Evolutionary conservation across 2,329 filamentous ascomycete species (phyloP).

Genomic region (Hymenoscyphus repandus): DNA sequence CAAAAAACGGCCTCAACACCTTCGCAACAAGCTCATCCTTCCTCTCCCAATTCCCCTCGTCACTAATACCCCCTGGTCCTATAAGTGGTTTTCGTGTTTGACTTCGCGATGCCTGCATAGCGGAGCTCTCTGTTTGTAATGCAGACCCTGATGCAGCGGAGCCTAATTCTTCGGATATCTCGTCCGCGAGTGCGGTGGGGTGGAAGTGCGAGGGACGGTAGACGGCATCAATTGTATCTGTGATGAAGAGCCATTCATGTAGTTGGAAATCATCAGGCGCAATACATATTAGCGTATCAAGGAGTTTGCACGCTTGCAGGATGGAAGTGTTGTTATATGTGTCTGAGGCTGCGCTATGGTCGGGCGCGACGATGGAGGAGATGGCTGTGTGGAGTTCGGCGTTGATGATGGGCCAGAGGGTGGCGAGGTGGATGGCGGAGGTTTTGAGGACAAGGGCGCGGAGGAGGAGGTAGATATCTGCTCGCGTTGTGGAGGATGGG

Average conservation of each 20-base stretch:
- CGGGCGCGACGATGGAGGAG: constrained; percentile 64
- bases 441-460: constrained; percentile 76
- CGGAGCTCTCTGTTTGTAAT: constrained; percentile 19
- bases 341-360: constrained; percentile 58
- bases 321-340: constrained; percentile 72
- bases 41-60: constrained; percentile 52
- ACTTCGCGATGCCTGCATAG: constrained; percentile 21
- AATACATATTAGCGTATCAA: constrained; percentile 81
- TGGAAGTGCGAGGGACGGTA: constrained; percentile 69
- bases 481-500: constrained; percentile 81
- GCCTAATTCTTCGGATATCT: constrained; percentile 70
- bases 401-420: constrained; percentile 87
- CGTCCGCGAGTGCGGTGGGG: constrained; percentile 74
- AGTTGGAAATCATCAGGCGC: constrained; percentile 95
- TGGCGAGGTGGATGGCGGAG: constrained; percentile 72
- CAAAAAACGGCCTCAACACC: constrained; percentile 82
- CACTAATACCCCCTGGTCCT: constrained; percentile 41
- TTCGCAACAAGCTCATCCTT: constrained; percentile 68
- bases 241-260: constrained; percentile 97
- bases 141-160: constrained; percentile 21
- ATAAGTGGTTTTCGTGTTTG: constrained; percentile 36
- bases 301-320: constrained; percentile 87
- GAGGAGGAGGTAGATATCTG: constrained; percentile 85
- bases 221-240: constrained; percentile 93
- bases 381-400: constrained; percentile 77